These are phyloP conservation scores for Puccinellia tenuiflora DNA, from an alignment of 176 grass and related monocot genomes.

Conservation along the genomic window DNA sequence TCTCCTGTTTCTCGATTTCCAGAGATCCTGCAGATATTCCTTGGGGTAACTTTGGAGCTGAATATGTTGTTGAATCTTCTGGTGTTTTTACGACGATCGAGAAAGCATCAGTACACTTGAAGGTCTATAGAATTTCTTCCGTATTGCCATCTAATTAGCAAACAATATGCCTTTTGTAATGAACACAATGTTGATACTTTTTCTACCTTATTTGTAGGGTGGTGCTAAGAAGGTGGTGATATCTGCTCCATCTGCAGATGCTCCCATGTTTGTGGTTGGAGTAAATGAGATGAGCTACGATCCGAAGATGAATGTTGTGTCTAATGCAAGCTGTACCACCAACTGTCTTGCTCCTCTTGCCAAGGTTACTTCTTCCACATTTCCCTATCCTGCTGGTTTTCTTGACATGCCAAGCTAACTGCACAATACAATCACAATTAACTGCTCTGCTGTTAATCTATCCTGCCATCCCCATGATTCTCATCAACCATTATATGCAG, in stretches of 20 bases:
- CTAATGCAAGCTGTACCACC: slow-evolving; percentile 96
- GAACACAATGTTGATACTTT: slow-evolving; percentile 14
- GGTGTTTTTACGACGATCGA: slow-evolving; percentile 84
- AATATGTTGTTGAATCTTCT: slow-evolving; percentile 94
- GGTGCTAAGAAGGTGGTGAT: slow-evolving; percentile 98
- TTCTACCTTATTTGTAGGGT: slow-evolving; percentile 46
- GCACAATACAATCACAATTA: slow-evolving; percentile 1
- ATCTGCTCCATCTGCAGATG: slow-evolving; percentile 94
- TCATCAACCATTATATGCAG: slow-evolving; percentile 34
- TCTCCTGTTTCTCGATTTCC: slow-evolving; percentile 20
- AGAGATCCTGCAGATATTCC: slow-evolving; percentile 92
- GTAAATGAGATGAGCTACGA: slow-evolving; percentile 87
- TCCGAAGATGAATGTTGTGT: slow-evolving; percentile 89
- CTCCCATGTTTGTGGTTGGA: slow-evolving; percentile 99
- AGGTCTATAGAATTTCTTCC: slow-evolving; percentile 42
- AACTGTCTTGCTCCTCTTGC: slow-evolving; percentile 99
- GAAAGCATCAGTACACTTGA: slow-evolving; percentile 83
- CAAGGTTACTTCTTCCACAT: slow-evolving; percentile 45
- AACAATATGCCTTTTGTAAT: neutral
- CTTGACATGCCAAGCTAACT: slow-evolving; percentile 1
- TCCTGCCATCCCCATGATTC: slow-evolving; percentile 8
- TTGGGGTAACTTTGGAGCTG: slow-evolving; percentile 79
- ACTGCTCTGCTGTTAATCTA: slow-evolving; percentile 1
- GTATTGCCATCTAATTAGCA: neutral
- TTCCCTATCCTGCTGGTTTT: neutral